Evolutionary conservation across 768 basidiomycete genomes (phyloP).

Genomic region (Collybia sordida): DNA sequence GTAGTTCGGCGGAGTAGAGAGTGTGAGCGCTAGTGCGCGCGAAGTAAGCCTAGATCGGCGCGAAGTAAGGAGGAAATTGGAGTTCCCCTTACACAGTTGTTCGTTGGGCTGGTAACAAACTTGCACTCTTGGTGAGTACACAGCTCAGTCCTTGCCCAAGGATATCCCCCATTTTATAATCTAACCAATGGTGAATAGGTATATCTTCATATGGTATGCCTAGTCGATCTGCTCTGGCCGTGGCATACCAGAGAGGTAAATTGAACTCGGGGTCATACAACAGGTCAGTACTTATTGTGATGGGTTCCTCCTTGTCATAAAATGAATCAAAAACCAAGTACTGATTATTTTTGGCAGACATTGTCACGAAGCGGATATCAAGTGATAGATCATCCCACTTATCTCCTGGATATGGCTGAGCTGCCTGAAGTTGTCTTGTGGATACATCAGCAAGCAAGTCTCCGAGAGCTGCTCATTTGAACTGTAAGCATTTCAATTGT

Average conservation of each 20-base stretch:
- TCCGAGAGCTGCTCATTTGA: background rate
- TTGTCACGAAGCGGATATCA: background rate
- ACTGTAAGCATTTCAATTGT: background rate
- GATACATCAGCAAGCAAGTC: background rate
- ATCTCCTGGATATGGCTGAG: background rate
- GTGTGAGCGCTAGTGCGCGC: too few species aligned
- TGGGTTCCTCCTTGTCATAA: background rate
- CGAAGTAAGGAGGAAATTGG: too few species aligned
- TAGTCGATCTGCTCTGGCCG: background rate
- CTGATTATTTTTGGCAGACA: background rate
- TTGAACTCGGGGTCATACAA: conserved; percentile 3
- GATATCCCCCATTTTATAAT: conserved; percentile 3
- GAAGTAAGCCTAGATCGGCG: too few species aligned
- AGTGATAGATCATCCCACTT: background rate
- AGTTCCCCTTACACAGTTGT: too few species aligned
- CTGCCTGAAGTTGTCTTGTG: background rate
- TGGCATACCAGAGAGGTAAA: conserved; percentile 2
- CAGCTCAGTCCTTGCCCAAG: background rate
- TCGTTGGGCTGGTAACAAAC: too few species aligned
- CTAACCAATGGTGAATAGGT: conserved; percentile 1
- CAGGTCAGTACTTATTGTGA: background rate
- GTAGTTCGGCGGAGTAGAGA: too few species aligned
- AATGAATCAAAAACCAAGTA: background rate
- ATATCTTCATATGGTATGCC: background rate
- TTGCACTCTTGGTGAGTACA: background rate